phyloP scores from a whole-genome alignment of 192 early-diverging fungal genomes.

The Umbelopsis sp. region DNA sequence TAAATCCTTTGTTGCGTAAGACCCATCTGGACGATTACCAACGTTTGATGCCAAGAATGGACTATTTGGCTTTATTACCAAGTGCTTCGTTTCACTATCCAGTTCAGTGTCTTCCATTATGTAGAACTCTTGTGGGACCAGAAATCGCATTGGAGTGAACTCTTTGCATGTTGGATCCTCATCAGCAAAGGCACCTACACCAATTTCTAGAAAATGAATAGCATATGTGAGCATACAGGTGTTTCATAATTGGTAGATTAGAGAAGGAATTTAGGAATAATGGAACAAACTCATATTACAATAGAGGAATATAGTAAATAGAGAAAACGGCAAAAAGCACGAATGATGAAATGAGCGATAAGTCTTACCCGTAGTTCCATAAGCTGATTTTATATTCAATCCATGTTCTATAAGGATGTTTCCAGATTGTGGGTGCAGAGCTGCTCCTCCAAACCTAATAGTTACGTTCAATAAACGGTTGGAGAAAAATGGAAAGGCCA shows the following conservation, averaged over 20 bases:
- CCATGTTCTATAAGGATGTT: neutral
- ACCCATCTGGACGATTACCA: slow-evolving; percentile 22
- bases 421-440: slow-evolving; percentile 13
- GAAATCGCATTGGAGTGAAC: neutral
- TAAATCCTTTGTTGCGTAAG: slow-evolving; percentile 31
- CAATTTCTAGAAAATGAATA: slow-evolving; percentile 16
- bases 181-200: neutral
- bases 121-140: neutral
- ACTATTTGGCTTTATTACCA: slow-evolving; percentile 1
- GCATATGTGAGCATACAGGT: no score
- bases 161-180: neutral
- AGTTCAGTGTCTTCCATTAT: neutral
- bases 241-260: no score
- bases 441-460: slow-evolving; percentile 10
- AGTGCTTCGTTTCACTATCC: slow-evolving; percentile 3
- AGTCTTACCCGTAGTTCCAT: slow-evolving; percentile 23
- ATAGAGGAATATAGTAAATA: neutral
- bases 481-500: no score
- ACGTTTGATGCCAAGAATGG: slow-evolving; percentile 21
- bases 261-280: no score
- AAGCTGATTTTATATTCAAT: slow-evolving; percentile 6
- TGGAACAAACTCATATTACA: no score
- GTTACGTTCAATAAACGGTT: no score
- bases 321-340: no score
- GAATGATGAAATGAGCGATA: no score